A percentile compares a stretch with the other conserved stretches of the same genome.
These are phyloP conservation scores for Hirschioporus abietinus DNA, from an alignment of 768 basidiomycete genomes.

Conservation along the genomic window DNA sequence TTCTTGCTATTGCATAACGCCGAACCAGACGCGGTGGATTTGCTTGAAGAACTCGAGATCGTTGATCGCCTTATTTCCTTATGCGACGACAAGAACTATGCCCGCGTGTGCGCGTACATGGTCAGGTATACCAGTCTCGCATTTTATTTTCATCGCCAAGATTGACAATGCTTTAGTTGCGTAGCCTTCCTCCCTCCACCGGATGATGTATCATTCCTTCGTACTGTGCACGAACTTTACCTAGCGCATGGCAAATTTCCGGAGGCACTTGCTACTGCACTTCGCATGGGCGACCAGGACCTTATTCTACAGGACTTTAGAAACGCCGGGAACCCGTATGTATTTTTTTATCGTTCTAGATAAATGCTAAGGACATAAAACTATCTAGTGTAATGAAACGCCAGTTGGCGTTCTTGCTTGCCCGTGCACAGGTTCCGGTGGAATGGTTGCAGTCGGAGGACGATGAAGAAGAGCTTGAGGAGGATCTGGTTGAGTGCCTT, in stretches of 20 bases:
- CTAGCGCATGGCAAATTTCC: conserved; percentile 83
- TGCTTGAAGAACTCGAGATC: conserved; percentile 90
- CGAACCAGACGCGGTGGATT: conserved; percentile 96
- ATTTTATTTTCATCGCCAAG: conserved; percentile 7
- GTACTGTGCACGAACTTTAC: conserved; percentile 86
- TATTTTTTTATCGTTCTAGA: conserved; percentile 13
- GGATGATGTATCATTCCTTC: conserved; percentile 86
- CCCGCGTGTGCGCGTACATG: conserved; percentile 94
- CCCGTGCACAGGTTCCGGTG: conserved; percentile 84
- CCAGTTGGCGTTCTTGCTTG: conserved; percentile 90
- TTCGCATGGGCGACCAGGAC: conserved; percentile 75
- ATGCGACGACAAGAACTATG: conserved; percentile 84
- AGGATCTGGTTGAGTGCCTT: conserved; percentile 80
- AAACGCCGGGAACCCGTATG: conserved; percentile 82
- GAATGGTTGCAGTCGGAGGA: conserved; percentile 80
- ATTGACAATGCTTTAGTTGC: conserved; percentile 44
- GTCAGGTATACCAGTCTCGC: conserved; percentile 54
- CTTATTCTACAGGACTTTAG: conserved; percentile 86
- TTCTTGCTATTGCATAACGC: conserved; percentile 94
- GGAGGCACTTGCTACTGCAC: conserved; percentile 82
- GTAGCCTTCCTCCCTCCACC: conserved; percentile 88
- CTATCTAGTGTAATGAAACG: conserved; percentile 75
- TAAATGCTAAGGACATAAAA: conserved; percentile 5
- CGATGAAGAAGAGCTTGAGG: conserved; percentile 61
- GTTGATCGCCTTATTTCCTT: conserved; percentile 70